A percentile compares a stretch with the other conserved stretches of the same genome.
These are phyloP conservation scores for Fusarium odoratissimum DNA, from an alignment of 2,329 filamentous ascomycete genomes.

Conservation along the genomic window DNA sequence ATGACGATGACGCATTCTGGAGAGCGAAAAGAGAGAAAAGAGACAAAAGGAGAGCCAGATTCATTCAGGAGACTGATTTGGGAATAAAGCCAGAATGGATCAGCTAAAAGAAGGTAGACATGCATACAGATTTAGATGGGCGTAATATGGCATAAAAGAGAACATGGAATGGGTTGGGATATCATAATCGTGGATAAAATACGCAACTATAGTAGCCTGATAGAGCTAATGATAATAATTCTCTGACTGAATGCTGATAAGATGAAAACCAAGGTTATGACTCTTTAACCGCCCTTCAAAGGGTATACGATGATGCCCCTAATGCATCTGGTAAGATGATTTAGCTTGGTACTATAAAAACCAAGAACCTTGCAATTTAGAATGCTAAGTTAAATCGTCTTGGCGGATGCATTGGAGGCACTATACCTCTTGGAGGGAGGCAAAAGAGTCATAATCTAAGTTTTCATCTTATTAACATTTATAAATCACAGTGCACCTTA, in stretches of 20 bases:
- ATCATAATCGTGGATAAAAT: not conserved
- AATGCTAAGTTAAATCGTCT: too few relatives aligned
- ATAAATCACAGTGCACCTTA: too few relatives aligned
- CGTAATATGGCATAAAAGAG: not conserved
- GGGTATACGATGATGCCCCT: too few relatives aligned
- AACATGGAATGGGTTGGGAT: not conserved
- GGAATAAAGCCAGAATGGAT: constrained; percentile 17
- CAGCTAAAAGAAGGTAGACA: not conserved
- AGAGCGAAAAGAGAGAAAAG: constrained; percentile 21
- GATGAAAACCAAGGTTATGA: too few relatives aligned
- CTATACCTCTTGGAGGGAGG: too few relatives aligned
- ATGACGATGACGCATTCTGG: constrained; percentile 24
- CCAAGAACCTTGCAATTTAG: too few relatives aligned
- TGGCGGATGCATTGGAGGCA: too few relatives aligned
- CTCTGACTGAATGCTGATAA: too few relatives aligned
- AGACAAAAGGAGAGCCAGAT: constrained; percentile 27
- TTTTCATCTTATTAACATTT: not conserved
- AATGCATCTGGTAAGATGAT: too few relatives aligned
- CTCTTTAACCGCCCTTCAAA: too few relatives aligned
- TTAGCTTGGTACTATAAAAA: too few relatives aligned
- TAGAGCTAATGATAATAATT: not conserved
- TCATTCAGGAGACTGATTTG: constrained; percentile 14
- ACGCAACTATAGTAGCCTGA: not conserved
- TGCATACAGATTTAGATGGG: not conserved
- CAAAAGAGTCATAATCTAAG: not conserved